These are phyloP conservation scores for Knufia petricola DNA, from an alignment of 2,329 filamentous ascomycete genomes.

Conservation along the genomic window DNA sequence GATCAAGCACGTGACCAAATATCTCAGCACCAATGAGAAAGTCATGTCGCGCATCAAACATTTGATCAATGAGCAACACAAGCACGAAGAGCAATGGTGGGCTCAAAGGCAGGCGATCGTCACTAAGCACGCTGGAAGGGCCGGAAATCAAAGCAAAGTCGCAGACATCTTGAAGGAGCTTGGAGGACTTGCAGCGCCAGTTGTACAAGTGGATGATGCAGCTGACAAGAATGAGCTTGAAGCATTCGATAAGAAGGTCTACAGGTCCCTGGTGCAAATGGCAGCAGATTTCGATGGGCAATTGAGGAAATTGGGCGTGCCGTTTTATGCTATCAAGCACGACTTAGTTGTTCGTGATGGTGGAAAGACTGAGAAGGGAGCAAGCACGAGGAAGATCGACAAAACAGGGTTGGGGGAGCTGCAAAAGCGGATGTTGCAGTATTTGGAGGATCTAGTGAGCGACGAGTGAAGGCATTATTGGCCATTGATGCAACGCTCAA, in stretches of 20 bases:
- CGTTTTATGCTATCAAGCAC: slow-evolving; percentile 48
- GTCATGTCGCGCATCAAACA: slow-evolving; percentile 39
- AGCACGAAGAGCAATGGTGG: slow-evolving; percentile 55
- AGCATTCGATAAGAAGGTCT: slow-evolving; percentile 53
- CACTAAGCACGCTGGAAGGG: slow-evolving; percentile 42
- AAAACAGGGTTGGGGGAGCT: slow-evolving; percentile 35
- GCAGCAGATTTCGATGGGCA: slow-evolving; percentile 46
- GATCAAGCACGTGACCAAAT: slow-evolving; percentile 42
- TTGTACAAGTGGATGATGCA: slow-evolving; percentile 16
- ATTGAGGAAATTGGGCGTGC: slow-evolving; percentile 48
- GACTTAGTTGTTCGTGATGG: slow-evolving; percentile 32
- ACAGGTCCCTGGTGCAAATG: slow-evolving; percentile 51
- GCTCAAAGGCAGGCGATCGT: slow-evolving; percentile 43
- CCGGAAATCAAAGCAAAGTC: slow-evolving; percentile 44
- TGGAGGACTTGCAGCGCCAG: slow-evolving; percentile 16
- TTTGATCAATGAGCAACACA: slow-evolving; percentile 54
- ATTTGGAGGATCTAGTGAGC: slow-evolving; percentile 43
- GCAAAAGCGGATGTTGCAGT: slow-evolving; percentile 40
- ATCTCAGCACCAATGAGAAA: slow-evolving; percentile 37
- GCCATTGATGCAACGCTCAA: background rate
- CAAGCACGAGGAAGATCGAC: slow-evolving; percentile 26
- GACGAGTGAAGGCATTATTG: slow-evolving; percentile 19
- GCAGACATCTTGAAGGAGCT: slow-evolving; percentile 41
- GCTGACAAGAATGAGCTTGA: slow-evolving; percentile 46
- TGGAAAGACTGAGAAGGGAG: slow-evolving; percentile 14